phyloP scores from a whole-genome alignment of 1,139 yeast species.

The Scheffersomyces titani region DNA sequence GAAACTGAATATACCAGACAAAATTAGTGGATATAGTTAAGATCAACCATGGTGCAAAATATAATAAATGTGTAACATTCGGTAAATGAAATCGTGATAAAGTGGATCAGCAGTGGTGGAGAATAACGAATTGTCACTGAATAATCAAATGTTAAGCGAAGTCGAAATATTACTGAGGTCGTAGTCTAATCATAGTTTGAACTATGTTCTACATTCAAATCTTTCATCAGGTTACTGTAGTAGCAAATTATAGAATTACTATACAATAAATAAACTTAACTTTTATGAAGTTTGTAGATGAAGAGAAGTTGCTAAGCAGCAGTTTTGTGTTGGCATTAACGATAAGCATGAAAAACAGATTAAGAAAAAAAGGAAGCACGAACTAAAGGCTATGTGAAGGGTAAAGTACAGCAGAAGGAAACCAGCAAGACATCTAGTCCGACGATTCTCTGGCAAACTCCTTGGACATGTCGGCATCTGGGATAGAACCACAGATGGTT shows the following conservation, averaged over 20 bases:
- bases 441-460: conserved; percentile 75
- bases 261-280: not conserved
- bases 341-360: not conserved
- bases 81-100: no score
- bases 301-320: not conserved
- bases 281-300: not conserved
- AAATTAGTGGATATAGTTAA: no score
- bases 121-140: no score
- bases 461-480: conserved; percentile 93
- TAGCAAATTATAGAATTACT: conserved; percentile 1
- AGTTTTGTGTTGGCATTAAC: not conserved
- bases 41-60: no score
- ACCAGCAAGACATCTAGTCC: conserved; percentile 18
- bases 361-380: not conserved
- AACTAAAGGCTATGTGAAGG: not conserved
- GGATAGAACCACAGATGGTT: conserved; percentile 93
- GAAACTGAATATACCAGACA: not conserved
- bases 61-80: no score
- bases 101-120: not conserved
- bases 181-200: no score
- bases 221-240: not conserved
- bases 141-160: no score
- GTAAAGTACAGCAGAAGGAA: not conserved
- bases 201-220: not conserved
- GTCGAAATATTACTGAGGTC: no score